These are phyloP conservation scores for Aspergillus ochraceoroseus DNA, from an alignment of 2,329 filamentous ascomycete species.

Conservation along the genomic window DNA sequence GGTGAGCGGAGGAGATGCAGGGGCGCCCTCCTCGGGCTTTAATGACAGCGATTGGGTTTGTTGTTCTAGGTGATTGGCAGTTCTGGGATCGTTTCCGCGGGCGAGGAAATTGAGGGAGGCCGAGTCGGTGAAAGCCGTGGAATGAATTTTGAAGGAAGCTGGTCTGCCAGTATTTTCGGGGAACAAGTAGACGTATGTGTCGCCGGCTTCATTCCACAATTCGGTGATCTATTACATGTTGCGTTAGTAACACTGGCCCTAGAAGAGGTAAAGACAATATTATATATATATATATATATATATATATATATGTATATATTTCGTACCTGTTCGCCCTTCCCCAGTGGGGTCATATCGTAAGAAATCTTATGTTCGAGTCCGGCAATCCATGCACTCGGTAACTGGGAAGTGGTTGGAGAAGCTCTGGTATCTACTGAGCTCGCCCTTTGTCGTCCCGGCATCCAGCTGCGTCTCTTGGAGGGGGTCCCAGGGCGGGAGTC, in stretches of 20 bases:
- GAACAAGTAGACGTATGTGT: constrained; percentile 60
- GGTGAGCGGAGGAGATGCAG: constrained; percentile 29
- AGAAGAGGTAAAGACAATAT: too few species aligned
- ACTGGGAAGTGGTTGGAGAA: constrained; percentile 26
- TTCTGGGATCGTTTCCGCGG: constrained; percentile 47
- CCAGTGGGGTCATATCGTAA: constrained; percentile 51
- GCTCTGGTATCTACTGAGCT: constrained; percentile 32
- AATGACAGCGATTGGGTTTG: constrained; percentile 32
- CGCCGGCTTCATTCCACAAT: constrained; percentile 59
- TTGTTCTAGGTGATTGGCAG: constrained; percentile 36
- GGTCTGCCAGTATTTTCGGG: constrained; percentile 53
- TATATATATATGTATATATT: constrained; percentile 14
- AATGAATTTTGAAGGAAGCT: constrained; percentile 59
- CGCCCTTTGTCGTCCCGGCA: constrained; percentile 38
- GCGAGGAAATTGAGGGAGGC: constrained; percentile 52
- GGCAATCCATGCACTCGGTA: constrained; percentile 54
- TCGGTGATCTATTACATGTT: constrained; percentile 52
- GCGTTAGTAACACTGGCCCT: too few species aligned
- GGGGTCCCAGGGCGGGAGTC: constrained; percentile 34
- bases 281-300: too few species aligned
- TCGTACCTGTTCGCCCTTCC: constrained; percentile 50
- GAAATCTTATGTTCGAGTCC: constrained; percentile 53
- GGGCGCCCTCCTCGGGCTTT: constrained; percentile 21
- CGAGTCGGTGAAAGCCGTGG: constrained; percentile 55
- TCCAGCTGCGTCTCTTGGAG: constrained; percentile 44